Evolutionary conservation across 257 asterid species (phyloP).

Genomic region (Solanum peruvianum): DNA sequence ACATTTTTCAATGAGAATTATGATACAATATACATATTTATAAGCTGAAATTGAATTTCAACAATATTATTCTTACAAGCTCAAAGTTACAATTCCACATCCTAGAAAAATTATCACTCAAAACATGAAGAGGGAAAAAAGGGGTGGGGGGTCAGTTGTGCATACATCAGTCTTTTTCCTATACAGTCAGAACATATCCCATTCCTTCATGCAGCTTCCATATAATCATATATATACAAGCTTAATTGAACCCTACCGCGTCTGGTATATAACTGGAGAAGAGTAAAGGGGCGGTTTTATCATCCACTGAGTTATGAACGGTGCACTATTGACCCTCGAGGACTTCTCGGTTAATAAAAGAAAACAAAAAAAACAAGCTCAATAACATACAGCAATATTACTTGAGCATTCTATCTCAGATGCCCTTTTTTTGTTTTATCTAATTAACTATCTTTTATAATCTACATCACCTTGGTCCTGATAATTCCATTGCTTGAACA

Average conservation of each 20-base stretch:
- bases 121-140: neutral
- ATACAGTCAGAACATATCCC: neutral
- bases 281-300: neutral
- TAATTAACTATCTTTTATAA: neutral
- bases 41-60: neutral
- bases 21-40: neutral
- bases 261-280: neutral
- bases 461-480: slow-evolving; percentile 70
- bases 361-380: neutral
- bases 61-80: neutral
- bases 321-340: neutral
- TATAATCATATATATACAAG: neutral
- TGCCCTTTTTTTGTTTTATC: neutral
- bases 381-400: neutral
- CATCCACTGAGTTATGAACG: neutral
- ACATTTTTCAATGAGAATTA: neutral
- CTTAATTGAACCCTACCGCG: neutral
- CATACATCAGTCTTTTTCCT: neutral
- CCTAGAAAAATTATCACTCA: neutral
- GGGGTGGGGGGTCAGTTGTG: neutral
- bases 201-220: neutral
- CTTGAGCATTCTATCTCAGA: neutral
- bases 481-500: slow-evolving; percentile 92
- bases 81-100: neutral
- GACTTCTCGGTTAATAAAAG: neutral